phyloP scores from a whole-genome alignment of 106 monocot species.

The Platanthera zijinensis region DNA sequence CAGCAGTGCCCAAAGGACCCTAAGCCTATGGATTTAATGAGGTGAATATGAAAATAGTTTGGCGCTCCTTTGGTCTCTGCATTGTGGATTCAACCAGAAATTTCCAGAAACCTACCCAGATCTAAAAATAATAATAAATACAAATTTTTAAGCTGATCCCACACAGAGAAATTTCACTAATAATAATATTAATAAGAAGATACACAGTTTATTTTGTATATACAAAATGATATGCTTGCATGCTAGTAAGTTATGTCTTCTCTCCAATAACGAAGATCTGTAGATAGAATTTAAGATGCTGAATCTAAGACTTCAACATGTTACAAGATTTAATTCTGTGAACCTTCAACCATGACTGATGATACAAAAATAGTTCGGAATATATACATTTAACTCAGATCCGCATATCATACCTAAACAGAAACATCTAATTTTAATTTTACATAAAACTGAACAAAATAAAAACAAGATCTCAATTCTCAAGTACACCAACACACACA shows the following conservation, averaged over 20 bases:
- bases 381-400: background rate
- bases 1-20: too few species aligned
- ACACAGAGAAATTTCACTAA: background rate
- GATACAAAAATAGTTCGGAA: background rate
- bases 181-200: background rate
- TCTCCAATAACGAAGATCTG: background rate
- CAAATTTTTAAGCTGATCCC: background rate
- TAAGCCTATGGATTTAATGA: too few species aligned
- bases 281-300: background rate
- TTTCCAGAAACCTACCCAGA: background rate
- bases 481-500: background rate
- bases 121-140: background rate
- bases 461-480: background rate
- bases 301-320: background rate
- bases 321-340: background rate
- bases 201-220: background rate
- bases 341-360: background rate
- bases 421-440: background rate
- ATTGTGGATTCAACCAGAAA: background rate
- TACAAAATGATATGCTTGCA: background rate
- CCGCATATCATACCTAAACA: background rate
- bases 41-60: background rate
- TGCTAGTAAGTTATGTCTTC: background rate
- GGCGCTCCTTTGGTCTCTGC: background rate
- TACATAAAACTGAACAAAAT: background rate